Percentiles rank a stretch among this genome's conserved stretches.
These are phyloP conservation scores for Volvox africanus DNA, from an alignment of 139 green algal species.

Conservation along the genomic window DNA sequence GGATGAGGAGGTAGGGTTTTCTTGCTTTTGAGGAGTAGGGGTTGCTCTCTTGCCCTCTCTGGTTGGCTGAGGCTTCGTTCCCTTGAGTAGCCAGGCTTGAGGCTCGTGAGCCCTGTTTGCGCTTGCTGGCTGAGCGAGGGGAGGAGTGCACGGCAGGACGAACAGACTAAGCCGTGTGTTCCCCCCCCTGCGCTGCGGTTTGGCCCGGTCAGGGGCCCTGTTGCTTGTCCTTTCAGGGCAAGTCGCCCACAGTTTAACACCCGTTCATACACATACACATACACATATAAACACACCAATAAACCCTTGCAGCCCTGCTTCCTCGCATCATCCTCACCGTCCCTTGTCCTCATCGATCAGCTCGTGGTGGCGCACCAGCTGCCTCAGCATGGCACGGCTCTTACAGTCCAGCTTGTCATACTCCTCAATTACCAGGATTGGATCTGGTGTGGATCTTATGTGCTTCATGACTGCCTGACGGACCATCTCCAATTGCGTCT, in stretches of 20 bases:
- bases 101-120: not conserved
- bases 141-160: too few species aligned
- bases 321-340: conserved; percentile 45
- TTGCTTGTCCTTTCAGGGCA: not conserved
- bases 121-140: not conserved
- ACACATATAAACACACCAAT: not conserved
- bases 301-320: not conserved
- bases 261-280: not conserved
- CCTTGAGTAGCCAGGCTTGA: not conserved
- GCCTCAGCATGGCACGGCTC: conserved; percentile 79
- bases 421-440: conserved; percentile 94
- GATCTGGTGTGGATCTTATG: conserved; percentile 65
- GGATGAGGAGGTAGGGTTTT: too few species aligned
- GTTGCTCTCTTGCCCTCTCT: too few species aligned
- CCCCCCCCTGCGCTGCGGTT: too few species aligned
- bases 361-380: conserved; percentile 79
- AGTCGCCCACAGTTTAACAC: not conserved
- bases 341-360: conserved; percentile 71
- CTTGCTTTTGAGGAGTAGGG: too few species aligned
- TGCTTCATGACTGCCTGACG: conserved; percentile 74
- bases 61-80: not conserved
- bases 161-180: too few species aligned
- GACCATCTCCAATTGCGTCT: conserved; percentile 72
- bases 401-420: conserved; percentile 95
- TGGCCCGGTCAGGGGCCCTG: too few species aligned